phyloP scores from a whole-genome alignment of 345 rosid genomes.

The Pseudoturritis turrita region DNA sequence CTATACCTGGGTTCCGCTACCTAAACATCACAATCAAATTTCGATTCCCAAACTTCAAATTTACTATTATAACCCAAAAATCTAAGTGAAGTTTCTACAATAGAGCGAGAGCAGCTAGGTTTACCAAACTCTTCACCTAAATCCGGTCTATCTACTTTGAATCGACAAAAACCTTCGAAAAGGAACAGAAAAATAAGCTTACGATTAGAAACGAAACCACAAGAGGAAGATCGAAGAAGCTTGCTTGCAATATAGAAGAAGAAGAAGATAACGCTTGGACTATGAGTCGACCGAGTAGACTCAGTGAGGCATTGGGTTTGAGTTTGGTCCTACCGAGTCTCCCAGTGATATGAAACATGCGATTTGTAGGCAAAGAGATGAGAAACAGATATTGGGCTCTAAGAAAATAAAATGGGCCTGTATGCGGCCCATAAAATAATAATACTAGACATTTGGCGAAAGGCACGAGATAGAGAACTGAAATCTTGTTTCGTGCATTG shows the following conservation, averaged over 20 bases:
- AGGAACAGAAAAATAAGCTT: not conserved
- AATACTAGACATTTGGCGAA: not conserved
- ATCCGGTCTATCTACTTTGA: not conserved
- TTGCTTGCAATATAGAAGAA: not conserved
- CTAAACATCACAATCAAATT: not conserved
- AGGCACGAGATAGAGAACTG: not conserved
- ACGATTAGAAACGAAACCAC: not conserved
- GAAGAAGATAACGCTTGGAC: not conserved
- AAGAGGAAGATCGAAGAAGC: constrained; percentile 2
- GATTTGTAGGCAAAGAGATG: not conserved
- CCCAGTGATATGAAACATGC: not conserved
- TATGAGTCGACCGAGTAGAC: not conserved
- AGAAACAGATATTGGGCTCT: not conserved
- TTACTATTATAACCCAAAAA: not conserved
- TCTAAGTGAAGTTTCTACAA: not conserved
- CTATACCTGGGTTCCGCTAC: not conserved
- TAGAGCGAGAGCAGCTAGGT: not conserved
- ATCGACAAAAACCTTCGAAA: not conserved
- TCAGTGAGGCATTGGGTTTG: constrained; percentile 7
- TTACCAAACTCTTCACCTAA: not conserved
- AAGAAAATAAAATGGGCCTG: not conserved
- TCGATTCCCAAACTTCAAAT: not conserved
- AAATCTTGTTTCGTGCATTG: not conserved
- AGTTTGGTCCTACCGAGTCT: not conserved
- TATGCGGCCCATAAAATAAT: not conserved